Conservation (phyloP, 306 rosid species). For the Prunus mira region DNA sequence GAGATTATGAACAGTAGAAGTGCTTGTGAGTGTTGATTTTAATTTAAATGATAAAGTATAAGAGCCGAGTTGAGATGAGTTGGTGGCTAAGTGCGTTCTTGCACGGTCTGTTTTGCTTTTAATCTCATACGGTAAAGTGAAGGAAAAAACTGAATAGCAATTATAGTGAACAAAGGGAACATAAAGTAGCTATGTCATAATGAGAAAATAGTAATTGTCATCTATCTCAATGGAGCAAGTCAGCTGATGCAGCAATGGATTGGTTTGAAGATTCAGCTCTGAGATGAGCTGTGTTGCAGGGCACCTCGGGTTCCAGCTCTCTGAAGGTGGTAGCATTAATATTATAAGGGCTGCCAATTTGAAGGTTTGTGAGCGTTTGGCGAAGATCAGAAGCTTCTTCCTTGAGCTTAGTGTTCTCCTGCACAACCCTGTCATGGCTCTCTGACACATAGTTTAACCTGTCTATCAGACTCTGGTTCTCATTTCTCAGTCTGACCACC, state of each 20-base stretch:
- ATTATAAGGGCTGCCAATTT: slow-evolving; percentile 37
- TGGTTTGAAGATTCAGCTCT: slow-evolving; percentile 50
- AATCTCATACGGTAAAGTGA: not conserved
- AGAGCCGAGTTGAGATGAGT: slow-evolving; percentile 8
- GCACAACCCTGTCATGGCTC: slow-evolving; percentile 47
- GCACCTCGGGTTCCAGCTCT: slow-evolving; percentile 46
- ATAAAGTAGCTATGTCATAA: slow-evolving; percentile 19
- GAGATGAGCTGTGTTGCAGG: slow-evolving; percentile 48
- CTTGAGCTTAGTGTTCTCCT: slow-evolving; percentile 60
- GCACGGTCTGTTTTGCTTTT: not conserved
- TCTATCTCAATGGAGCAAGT: slow-evolving; percentile 39
- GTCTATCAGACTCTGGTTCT: slow-evolving; percentile 56
- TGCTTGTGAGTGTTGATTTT: not conserved
- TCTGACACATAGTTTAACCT: slow-evolving; percentile 55
- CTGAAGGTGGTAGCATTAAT: slow-evolving; percentile 23
- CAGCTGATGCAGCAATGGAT: slow-evolving; percentile 32
- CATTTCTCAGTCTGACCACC: slow-evolving; percentile 62
- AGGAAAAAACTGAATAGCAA: slow-evolving; percentile 21
- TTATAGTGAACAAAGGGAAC: slow-evolving; percentile 24
- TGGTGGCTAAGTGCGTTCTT: slow-evolving; percentile 10
- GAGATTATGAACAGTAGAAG: slow-evolving; percentile 21
- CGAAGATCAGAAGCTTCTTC: slow-evolving; percentile 68
- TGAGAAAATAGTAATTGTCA: slow-evolving; percentile 28
- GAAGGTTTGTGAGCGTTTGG: slow-evolving; percentile 48
- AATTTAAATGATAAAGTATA: not conserved